Percentiles rank a stretch among this genome's conserved stretches.
These are phyloP conservation scores for Eremothecium gossypii DNA, from an alignment of 1,139 yeast genomes.

Conservation along the genomic window DNA sequence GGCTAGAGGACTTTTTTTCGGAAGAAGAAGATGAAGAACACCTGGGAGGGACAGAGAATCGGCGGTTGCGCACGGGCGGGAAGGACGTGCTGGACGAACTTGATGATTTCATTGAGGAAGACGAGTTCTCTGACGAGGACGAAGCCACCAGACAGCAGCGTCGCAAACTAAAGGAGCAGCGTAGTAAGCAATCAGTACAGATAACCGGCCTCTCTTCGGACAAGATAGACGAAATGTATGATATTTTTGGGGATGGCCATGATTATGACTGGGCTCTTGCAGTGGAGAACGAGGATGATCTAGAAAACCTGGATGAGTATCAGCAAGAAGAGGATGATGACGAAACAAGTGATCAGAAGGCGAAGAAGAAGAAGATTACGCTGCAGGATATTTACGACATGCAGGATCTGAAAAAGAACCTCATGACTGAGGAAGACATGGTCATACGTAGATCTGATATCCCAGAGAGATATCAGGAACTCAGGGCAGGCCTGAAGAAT, in stretches of 20 bases:
- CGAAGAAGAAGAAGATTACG: constrained; percentile 41
- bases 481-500: constrained; percentile 53
- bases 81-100: constrained; percentile 58
- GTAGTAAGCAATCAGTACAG: constrained; percentile 43
- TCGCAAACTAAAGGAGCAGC: constrained; percentile 29
- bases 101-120: constrained; percentile 96
- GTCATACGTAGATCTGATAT: constrained; percentile 75
- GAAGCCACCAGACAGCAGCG: constrained; percentile 44
- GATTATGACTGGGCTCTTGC: constrained; percentile 98
- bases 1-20: constrained; percentile 71
- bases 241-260: constrained; percentile 94
- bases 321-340: constrained; percentile 42
- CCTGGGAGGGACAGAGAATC: constrained; percentile 14
- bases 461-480: constrained; percentile 85
- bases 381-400: constrained; percentile 91
- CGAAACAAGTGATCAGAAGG: constrained; percentile 34
- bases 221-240: constrained; percentile 84
- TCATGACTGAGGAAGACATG: constrained; percentile 91
- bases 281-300: constrained; percentile 60
- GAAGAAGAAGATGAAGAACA: constrained; percentile 62
- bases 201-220: constrained; percentile 82
- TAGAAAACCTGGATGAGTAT: constrained; percentile 36
- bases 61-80: constrained; percentile 10
- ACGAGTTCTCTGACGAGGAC: constrained; percentile 89
- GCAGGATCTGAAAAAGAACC: constrained; percentile 79